phyloP scores from a whole-genome alignment of 2,329 filamentous ascomycete genomes.

The Huntiella moniliformis region DNA sequence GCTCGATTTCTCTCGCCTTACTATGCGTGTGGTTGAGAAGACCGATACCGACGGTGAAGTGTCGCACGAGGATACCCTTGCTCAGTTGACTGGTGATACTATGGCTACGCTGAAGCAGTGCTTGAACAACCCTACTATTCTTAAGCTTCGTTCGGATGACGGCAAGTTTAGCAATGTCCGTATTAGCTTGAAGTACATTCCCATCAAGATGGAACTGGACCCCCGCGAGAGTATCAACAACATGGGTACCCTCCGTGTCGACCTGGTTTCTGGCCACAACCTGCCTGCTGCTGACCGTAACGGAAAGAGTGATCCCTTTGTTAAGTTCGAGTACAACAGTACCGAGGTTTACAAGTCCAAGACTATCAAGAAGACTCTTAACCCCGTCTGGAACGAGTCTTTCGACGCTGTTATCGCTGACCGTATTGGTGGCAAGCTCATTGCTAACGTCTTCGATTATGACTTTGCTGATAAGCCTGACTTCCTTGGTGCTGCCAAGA shows the following conservation, averaged over 20 bases:
- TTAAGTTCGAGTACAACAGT: conserved; percentile 80
- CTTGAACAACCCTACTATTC: conserved; percentile 72
- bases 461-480: conserved; percentile 94
- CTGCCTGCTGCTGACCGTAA: conserved; percentile 91
- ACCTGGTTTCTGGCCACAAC: conserved; percentile 68
- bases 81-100: conserved; percentile 69
- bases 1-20: conserved; percentile 88
- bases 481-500: conserved; percentile 57
- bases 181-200: conserved; percentile 86
- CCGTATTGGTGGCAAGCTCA: conserved; percentile 67
- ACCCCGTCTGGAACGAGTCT: conserved; percentile 89
- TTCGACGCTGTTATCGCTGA: conserved; percentile 75
- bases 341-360: conserved; percentile 90
- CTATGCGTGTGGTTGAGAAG: conserved; percentile 68
- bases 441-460: conserved; percentile 76
- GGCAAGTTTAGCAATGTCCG: conserved; percentile 63
- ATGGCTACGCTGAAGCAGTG: conserved; percentile 75
- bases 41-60: conserved; percentile 52
- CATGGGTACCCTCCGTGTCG: conserved; percentile 87
- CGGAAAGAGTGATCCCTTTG: conserved; percentile 92
- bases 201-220: conserved; percentile 83
- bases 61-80: conserved; percentile 56
- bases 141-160: conserved; percentile 61
- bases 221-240: conserved; percentile 97
- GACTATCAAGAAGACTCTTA: conserved; percentile 86